Conservation (phyloP, 805 yeast species). For the Candida quercuum region DNA sequence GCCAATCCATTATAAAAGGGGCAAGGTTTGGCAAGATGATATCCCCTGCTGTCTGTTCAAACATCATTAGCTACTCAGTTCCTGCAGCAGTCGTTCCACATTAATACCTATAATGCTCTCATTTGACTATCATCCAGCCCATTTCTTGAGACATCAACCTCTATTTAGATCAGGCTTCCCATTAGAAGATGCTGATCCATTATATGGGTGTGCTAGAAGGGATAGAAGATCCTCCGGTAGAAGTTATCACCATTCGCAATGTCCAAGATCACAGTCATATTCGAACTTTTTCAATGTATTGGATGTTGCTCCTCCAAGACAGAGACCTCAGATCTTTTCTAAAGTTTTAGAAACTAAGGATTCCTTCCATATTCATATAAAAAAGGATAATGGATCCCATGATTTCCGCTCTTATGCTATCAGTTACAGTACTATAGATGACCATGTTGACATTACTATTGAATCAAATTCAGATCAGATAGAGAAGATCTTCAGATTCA, state of each 20-base stretch:
- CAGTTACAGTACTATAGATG: conserved; percentile 7
- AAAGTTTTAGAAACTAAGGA: conserved; percentile 5
- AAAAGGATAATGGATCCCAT: conserved; percentile 9
- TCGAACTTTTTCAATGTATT: conserved; percentile 4
- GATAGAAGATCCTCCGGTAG: too few relatives aligned
- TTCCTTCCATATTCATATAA: conserved; percentile 11
- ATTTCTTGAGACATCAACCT: conserved; percentile 1
- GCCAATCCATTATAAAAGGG: neutral
- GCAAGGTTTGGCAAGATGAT: neutral
- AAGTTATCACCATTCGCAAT: too few relatives aligned
- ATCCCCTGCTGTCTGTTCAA: neutral
- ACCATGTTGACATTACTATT: conserved; percentile 8
- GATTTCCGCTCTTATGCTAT: conserved; percentile 15
- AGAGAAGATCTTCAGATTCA: conserved; percentile 12
- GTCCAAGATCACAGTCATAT: conserved; percentile 1
- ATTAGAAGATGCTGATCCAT: conserved; percentile 8
- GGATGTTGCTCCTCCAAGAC: conserved; percentile 1
- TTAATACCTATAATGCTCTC: conserved; percentile 7
- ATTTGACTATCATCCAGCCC: conserved; percentile 7
- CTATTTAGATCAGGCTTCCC: conserved; percentile 4
- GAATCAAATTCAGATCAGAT: conserved; percentile 14
- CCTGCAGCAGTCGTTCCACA: too few relatives aligned
- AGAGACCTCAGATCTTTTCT: conserved; percentile 3
- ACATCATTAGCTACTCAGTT: neutral
- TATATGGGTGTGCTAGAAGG: too few relatives aligned